phyloP scores from a whole-genome alignment of 2,329 filamentous ascomycete genomes.

The Fusarium albidum region DNA sequence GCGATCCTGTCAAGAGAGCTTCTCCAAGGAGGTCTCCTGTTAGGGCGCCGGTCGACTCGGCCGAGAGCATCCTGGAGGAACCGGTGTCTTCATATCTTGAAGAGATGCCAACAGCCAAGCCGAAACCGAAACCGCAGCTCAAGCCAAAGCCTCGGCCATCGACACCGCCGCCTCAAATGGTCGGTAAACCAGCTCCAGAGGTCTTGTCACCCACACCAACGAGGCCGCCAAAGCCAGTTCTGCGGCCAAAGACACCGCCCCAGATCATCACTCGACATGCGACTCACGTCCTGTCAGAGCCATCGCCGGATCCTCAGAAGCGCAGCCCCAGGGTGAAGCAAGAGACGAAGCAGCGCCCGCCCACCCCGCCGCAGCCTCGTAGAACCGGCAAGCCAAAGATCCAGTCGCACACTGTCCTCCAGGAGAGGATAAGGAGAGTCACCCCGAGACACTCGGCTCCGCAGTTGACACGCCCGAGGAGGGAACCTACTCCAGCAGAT shows the following conservation, averaged over 20 bases:
- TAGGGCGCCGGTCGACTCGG: conserved; percentile 14
- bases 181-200: conserved; percentile 35
- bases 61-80: conserved; percentile 26
- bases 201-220: conserved; percentile 46
- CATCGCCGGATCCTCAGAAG: conserved; percentile 43
- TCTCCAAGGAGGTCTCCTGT: conserved; percentile 33
- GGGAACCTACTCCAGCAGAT: conserved; percentile 15
- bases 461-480: conserved; percentile 17
- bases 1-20: conserved; percentile 47
- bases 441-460: conserved; percentile 24
- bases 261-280: conserved; percentile 35
- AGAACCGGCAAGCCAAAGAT: conserved; percentile 35
- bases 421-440: conserved; percentile 9
- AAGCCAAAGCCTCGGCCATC: conserved; percentile 36
- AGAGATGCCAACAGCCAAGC: conserved; percentile 27
- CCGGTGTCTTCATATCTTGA: conserved; percentile 1
- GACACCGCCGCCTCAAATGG: conserved; percentile 30
- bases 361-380: conserved; percentile 49
- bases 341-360: conserved; percentile 40
- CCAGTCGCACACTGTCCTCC: conserved; percentile 15
- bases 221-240: conserved; percentile 41
- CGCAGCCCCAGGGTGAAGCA: conserved; percentile 22
- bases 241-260: conserved; percentile 43
- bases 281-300: conserved; percentile 29
- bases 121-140: conserved; percentile 39